These are phyloP conservation scores for Emmonsiellopsis sp. DNA, from an alignment of 2,329 filamentous ascomycete genomes.

Conservation along the genomic window DNA sequence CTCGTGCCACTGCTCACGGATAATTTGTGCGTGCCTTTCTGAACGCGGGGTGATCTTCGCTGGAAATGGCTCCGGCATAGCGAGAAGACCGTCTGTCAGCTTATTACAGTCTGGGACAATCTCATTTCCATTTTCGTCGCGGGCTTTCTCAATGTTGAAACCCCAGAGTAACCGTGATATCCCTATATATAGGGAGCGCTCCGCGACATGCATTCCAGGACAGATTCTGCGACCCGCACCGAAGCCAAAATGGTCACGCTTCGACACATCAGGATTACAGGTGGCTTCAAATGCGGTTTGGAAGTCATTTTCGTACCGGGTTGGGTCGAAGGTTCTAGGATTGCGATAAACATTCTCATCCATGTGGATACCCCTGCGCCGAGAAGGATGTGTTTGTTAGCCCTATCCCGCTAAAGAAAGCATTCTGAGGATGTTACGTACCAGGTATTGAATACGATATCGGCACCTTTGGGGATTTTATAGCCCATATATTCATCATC, in stretches of 20 bases:
- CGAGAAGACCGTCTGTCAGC: conserved; percentile 5
- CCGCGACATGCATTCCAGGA: conserved; percentile 41
- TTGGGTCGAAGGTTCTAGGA: conserved; percentile 24
- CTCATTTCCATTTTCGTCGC: conserved; percentile 6
- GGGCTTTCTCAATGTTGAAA: conserved; percentile 14
- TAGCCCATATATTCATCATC: conserved; percentile 44
- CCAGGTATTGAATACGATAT: conserved; percentile 42
- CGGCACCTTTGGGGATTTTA: conserved; percentile 36
- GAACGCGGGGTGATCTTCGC: conserved; percentile 6
- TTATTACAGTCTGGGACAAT: conserved; percentile 10
- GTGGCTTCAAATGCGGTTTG: conserved; percentile 26
- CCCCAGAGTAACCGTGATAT: conserved; percentile 47
- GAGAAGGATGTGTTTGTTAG: neutral
- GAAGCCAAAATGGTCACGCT: conserved; percentile 35
- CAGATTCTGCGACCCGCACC: conserved; percentile 18
- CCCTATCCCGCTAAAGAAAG: no score
- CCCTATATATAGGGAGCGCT: conserved; percentile 40
- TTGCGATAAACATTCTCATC: conserved; percentile 34
- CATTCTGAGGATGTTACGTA: neutral
- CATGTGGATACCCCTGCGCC: conserved; percentile 36
- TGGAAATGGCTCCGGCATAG: conserved; percentile 6
- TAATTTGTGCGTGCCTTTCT: neutral
- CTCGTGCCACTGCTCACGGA: neutral
- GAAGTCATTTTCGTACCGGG: conserved; percentile 17
- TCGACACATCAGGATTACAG: conserved; percentile 14